Evolutionary conservation across 495 filamentous ascomycete species (phyloP).

Genomic region (Aspergillus affinis): DNA sequence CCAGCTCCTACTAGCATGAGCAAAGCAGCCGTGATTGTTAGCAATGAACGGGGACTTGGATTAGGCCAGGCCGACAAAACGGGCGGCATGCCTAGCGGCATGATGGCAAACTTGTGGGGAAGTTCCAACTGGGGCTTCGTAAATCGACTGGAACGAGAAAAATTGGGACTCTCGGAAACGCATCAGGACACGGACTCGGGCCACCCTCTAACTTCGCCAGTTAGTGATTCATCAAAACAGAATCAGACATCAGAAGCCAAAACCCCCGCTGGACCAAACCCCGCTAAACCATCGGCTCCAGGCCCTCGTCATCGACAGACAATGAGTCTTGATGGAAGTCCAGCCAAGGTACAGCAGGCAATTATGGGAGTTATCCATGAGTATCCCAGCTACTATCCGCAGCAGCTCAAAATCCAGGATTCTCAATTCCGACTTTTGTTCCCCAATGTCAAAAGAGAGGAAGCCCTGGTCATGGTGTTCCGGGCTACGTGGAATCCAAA

Average conservation of each 20-base stretch:
- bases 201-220: conserved; percentile 24
- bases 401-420: conserved; percentile 81
- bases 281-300: conserved; percentile 15
- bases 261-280: conserved; percentile 11
- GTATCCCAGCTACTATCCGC: conserved; percentile 81
- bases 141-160: conserved; percentile 61
- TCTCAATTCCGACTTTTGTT: conserved; percentile 92
- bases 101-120: conserved; percentile 92
- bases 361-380: conserved; percentile 48
- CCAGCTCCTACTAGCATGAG: conserved; percentile 86
- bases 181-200: conserved; percentile 33
- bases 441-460: conserved; percentile 68
- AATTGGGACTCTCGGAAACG: conserved; percentile 41
- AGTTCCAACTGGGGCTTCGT: conserved; percentile 80
- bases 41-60: conserved; percentile 69
- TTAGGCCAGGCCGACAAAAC: conserved; percentile 57
- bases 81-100: conserved; percentile 73
- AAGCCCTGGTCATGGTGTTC: conserved; percentile 79
- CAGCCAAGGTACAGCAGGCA: conserved; percentile 43
- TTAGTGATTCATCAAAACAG: conserved; percentile 32
- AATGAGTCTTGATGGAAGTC: conserved; percentile 68
- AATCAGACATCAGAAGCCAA: conserved; percentile 23
- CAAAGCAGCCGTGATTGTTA: conserved; percentile 78
- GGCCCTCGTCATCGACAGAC: conserved; percentile 69
- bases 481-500: conserved; percentile 73